Base-by-base conservation (phyloP, 2,329 filamentous ascomycete genomes). In the Periconia sp. region DNA sequence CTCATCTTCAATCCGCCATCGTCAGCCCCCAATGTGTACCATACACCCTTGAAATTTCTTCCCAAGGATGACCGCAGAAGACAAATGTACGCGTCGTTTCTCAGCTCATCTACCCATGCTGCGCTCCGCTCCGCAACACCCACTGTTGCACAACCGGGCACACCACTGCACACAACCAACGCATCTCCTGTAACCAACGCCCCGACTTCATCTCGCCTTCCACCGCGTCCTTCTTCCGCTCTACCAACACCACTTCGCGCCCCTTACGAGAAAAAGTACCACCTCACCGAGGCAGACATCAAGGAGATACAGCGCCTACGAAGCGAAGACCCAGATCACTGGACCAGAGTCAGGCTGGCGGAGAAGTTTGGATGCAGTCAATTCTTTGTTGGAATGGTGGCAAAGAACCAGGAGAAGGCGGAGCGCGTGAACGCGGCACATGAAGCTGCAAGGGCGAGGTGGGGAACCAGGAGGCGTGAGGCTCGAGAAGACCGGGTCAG, bases 1-100 rank as follows among this genome's bases (percentile, higher is more conserved):
- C 51, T 74, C 1, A 54, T 88, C 68, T 85, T 84, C 78, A 88
- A 88, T 61, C 86, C 86, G 35, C 86, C 86, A 1, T 84, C 85
- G 7, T 82, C 83, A 27, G 80, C 82, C 7, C 85, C 86, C 8
- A 85, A 79, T 56, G 80, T 85, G 20, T 85, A 85, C 64, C 82
- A 86, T 66, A 89, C 86, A 1, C 86, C 86, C 1, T 73, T 79
- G 27, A 85, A 86, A 59, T 89, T 89, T 68, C 77, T 89, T 8
- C 86, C 86, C 6, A 68, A 76, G 50, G 75, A 78, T 58, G 86
- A 89, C 72, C 76, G 77, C 19, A 78, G 85, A 52, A 74, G 78
- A 57, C 64, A 69, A 41, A 69, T 85, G 30, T 79, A 79, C 61
- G 58, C 71, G n/a, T 60, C 73, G 11, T 66, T 66, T 45, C 53